phyloP scores from a whole-genome alignment of 257 asterid genomes.

The Galeopsis tetrahit region DNA sequence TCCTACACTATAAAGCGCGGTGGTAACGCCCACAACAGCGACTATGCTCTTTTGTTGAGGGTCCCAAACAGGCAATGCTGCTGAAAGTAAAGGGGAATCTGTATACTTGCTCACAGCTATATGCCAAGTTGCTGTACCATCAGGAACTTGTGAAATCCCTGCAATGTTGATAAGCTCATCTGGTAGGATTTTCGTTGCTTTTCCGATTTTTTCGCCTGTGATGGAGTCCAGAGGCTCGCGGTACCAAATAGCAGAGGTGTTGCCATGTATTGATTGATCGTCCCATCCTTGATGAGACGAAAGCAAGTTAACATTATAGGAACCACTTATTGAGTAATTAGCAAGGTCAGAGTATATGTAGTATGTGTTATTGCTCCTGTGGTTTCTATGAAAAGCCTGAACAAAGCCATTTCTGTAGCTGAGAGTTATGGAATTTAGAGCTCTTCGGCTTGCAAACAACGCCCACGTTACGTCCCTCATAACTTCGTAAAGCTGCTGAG shows the following conservation, averaged over 20 bases:
- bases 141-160: slow-evolving; percentile 91
- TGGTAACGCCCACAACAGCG: slow-evolving; percentile 92
- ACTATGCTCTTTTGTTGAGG: slow-evolving; percentile 68
- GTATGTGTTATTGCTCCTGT: slow-evolving; percentile 67
- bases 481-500: slow-evolving; percentile 77
- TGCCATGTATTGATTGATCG: slow-evolving; percentile 72
- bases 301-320: slow-evolving; percentile 45
- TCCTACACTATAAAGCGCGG: slow-evolving; percentile 90
- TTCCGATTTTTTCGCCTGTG: slow-evolving; percentile 72
- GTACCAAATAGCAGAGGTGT: slow-evolving; percentile 81
- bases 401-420: slow-evolving; percentile 90
- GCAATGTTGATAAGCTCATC: slow-evolving; percentile 87
- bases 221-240: slow-evolving; percentile 77
- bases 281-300: slow-evolving; percentile 80
- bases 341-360: slow-evolving; percentile 85
- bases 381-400: slow-evolving; percentile 91
- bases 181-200: slow-evolving; percentile 61
- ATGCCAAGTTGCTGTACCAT: slow-evolving; percentile 93
- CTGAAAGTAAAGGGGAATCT: slow-evolving; percentile 84
- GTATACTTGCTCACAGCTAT: slow-evolving; percentile 87
- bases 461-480: slow-evolving; percentile 97
- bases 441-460: slow-evolving; percentile 74
- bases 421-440: slow-evolving; percentile 77
- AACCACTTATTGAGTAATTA: slow-evolving; percentile 68
- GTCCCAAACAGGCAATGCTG: slow-evolving; percentile 93